Evolutionary conservation across 768 basidiomycete species (phyloP), one percentile per base, ranked within the genome.

Genomic region (Auricularia auricula-judae): DNA sequence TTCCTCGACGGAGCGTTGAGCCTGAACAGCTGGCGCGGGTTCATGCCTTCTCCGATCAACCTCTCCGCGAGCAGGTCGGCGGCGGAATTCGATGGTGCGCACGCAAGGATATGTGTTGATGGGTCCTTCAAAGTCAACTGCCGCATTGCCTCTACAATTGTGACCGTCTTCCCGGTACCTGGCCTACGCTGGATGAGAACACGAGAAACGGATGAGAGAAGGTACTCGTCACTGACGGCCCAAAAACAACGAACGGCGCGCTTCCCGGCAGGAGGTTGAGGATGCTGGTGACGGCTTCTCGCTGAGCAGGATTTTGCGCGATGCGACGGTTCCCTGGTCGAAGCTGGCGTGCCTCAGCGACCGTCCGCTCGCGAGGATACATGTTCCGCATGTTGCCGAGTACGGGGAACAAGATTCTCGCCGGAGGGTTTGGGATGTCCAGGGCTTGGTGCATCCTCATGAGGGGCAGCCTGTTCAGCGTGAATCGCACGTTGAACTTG

Each of bases 91-190:
- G 81, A 86, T 0, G 86, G 86, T 0, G 86, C 85, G 66, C 86
- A 87, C 0, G 82, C 86, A 1, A 88, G 77, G 63, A 88, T 80
- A 42, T 75, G 77, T 1, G 78, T 76, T 4, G 75, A 53, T 0
- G 78, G 77, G 66, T 84, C 68, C 8, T 65, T 65, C 11, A 68
- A 69, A 3, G 86, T 73, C 2, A 87, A 70, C 68, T 88, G 86
- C 3, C 72, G 76, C 43, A 87, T 86, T 1, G 82, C 81, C 70
- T 88, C 86, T 2, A 86, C 81, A 1, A 84, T 75, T 0, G 85
- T 87, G 29, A 86, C 78, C 0, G 86, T 87, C 71, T 88, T 88
- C 0, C 86, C 86, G 0, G 86, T 87, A 7, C 84, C 84, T 3
- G 84, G 84, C 0, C 84, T 85, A 60, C 8, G 5, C 63, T 8